A percentile compares a stretch with the other conserved stretches of the same genome.
Conservation (phyloP, 225 moss, liverwort and hornwort species). For the Neckera pumila region DNA sequence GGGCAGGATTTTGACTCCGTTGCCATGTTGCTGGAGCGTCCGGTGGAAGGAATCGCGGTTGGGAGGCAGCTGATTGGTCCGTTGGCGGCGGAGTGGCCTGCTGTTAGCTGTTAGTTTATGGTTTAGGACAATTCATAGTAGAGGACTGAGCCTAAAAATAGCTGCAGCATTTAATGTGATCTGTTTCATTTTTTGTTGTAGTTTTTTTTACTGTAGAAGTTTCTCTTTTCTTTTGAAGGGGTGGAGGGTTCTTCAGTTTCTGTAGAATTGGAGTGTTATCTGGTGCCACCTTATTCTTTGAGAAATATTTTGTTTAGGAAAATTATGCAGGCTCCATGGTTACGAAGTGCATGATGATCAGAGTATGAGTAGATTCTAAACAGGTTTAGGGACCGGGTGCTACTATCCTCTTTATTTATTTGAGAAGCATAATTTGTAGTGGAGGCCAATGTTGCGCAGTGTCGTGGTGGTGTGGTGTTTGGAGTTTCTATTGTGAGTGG, state of each 20-base stretch:
- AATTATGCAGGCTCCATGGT: slow-evolving; percentile 21
- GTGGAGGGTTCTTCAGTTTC: neutral
- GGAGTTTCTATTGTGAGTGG: neutral
- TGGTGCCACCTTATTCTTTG: slow-evolving; percentile 28
- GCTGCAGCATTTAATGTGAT: slow-evolving; percentile 28
- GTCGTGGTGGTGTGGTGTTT: neutral
- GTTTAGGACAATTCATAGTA: slow-evolving; percentile 21
- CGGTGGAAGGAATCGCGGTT: slow-evolving; percentile 10
- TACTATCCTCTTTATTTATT: slow-evolving; percentile 22
- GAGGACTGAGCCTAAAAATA: slow-evolving; percentile 14
- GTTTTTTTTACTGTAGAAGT: neutral
- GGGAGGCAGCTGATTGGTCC: neutral
- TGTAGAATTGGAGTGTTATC: slow-evolving; percentile 17
- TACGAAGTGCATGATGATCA: neutral
- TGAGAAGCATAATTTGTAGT: slow-evolving; percentile 30
- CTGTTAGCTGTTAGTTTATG: slow-evolving; percentile 12
- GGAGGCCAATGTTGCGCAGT: neutral
- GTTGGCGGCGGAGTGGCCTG: slow-evolving; percentile 13
- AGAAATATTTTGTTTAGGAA: slow-evolving; percentile 27
- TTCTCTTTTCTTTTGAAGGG: neutral
- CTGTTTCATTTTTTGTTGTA: neutral
- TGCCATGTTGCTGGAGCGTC: neutral
- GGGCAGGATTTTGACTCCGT: slow-evolving; percentile 39
- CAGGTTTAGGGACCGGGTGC: slow-evolving; percentile 26
- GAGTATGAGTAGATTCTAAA: slow-evolving; percentile 23